Evolutionary conservation across 805 yeast species (phyloP), one percentile per base, ranked within the genome.

Genomic region (Wickerhamiella occidentalis): DNA sequence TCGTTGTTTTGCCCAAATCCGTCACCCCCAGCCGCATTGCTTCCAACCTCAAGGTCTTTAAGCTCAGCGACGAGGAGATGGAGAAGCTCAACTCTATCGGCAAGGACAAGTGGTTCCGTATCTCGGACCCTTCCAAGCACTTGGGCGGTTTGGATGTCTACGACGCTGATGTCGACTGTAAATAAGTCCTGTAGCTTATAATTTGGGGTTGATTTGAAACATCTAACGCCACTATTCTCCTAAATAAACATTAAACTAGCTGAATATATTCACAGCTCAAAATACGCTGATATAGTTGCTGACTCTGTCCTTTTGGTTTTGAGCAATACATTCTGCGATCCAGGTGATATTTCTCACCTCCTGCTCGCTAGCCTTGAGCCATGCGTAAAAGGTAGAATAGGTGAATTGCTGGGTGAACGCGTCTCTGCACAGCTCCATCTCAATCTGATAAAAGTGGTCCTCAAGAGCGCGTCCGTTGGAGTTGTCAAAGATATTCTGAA

Each of bases 311-410:
- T 87, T 85, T 73, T 92, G 99, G 64, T 87, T 88, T 67, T 94
- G 98, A 28, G 97, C 96, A 70, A 92, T 92, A 72, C 99, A 92
- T 70, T 92, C 99, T 45, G 97, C 95, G 51, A 92, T 90, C 99
- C 99, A 92, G n/a, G 97, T 86, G 56, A 92, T 82, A 65, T 92
- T 92, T 68, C 98, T 78, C 52, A 94, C 79, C 67, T 92, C 99
- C 68, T 94, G 98, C 68, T 92, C 98, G 62, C 83, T 84, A 15
- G 95, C 82, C 67, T 86, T 83, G 63, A 94, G 76, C 94, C 96
- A 92, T 6, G 96, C 95, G 92, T 96, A 92, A 50, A 92, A 73
- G 1, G 95, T 82, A 35, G 87, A 76, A 58, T 83, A 76, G 15
- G 96, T 79, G 67, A 92, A 92, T 66, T 90, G 97, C 68, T 92